Evolutionary conservation across 2,329 filamentous ascomycete genomes (phyloP), one percentile per base, ranked within the genome.

Genomic region (Thielaviopsis ethacetica): DNA sequence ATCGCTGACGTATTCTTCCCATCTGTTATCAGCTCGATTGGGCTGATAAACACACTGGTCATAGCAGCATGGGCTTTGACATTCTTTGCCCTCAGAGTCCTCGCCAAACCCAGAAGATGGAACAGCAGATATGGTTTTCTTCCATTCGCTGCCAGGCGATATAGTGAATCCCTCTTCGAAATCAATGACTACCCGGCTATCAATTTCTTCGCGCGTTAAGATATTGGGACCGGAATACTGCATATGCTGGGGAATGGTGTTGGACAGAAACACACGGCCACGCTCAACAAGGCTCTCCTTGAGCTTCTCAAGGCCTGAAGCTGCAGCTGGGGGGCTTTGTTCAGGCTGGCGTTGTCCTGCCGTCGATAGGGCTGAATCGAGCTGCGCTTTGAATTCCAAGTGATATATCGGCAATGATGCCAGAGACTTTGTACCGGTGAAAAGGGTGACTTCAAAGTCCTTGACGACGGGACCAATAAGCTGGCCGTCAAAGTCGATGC

Each of bases 131-230:
- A 15, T 21, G 21, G 15, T 4, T 24, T 13, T 5, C 49, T 52
- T 52, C 49, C 49, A 22, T 7, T 17, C 64, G 17, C 38, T 44
- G 17, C 38, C 38, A 7, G 38, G 38, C 7, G 17, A n/a, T n/a
- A 7, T 44, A 7, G 38, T 21, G 49, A 67, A 66, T 9, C 65
- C 65, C 34, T 62, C 62, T 10, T 65, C 64, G 53, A 69, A 68
- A 50, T 70, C 68, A 26, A 69, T 61, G 0, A 70, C 63, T 1
- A 70, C 68, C 26, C 68, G 64, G 52, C 68, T 68, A 1, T 70
- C 66, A 6, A 69, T 61, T 21, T 70, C 65, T 1, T 69, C 68
- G 12, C 63, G 27, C 9, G 53, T 60, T 0, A 61, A 62, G 3
- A 67, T 9, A 7, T 66, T 66, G 0, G 59, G 62, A 0, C 68